Base-by-base conservation (phyloP, 202 grass and related monocot genomes). In the Zoysia matrella region DNA sequence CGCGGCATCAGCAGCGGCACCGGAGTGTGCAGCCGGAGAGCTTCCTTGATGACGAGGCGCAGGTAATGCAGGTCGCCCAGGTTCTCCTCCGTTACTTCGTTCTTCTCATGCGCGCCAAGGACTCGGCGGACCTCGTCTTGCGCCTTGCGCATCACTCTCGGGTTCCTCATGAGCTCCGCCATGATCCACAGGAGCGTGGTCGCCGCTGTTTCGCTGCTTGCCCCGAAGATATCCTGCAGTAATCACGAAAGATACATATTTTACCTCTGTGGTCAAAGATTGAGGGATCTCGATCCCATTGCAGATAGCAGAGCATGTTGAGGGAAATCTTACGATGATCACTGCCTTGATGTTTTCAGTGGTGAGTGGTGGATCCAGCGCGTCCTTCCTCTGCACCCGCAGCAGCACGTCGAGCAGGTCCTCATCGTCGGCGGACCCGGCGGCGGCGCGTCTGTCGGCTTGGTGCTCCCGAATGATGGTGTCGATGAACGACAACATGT, bases 281-380 rank as follows among this genome's bases (percentile, higher is more conserved):
- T 36, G 30, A 36, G 30, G 30, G 30, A 36, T 36, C 30, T 36
- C 30, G 30, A 36, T 36, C 30, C 30, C 30, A 36, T 36, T 36
- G 30, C 30, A 36, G 30, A 36, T 36, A 36, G 30, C 30, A 36
- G 30, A 36, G 30, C 30, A 36, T 36, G 30, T 36, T 36, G 30
- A 36, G 30, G 30, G 30, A 36, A 13, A 14, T 9, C 52, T 80
- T 66, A 92, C 90, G 46, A 92, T 39, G 4, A 93, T 85, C 43
- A 93, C 73, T 15, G 70, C 71, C 60, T 90, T 93, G 73, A 93
- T 93, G 82, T 86, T 93, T 2, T 93, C 84, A 7, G 86, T 82
- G 41, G 83, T 83, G 4, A 93, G 88, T 2, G 91, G 84, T n/a
- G 10, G 76, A 86, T 47, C 60, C 73, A 5, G 61, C 47, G 55